phyloP scores from a whole-genome alignment of 768 basidiomycete genomes.

The Pholiota molesta region DNA sequence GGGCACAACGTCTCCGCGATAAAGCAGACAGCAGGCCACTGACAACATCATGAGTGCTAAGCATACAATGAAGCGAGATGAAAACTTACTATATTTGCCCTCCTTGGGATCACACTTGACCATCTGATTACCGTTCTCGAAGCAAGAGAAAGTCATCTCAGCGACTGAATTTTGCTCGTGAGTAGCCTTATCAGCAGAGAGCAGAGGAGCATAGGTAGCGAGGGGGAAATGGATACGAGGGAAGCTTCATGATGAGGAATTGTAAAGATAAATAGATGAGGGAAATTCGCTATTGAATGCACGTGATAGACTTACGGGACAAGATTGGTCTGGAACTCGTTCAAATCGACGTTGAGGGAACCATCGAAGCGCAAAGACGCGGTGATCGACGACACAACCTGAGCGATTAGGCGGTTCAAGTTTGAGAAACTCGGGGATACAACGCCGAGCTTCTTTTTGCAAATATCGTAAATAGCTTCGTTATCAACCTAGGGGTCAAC shows the following conservation, averaged over 20 bases:
- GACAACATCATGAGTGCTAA: constrained; percentile 13
- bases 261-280: constrained; percentile 6
- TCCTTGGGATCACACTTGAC: constrained; percentile 93
- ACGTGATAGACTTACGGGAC: constrained; percentile 72
- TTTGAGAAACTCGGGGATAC: constrained; percentile 88
- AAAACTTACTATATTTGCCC: constrained; percentile 91
- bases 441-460: constrained; percentile 93
- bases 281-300: neutral
- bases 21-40: constrained; percentile 93
- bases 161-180: constrained; percentile 98
- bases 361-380: constrained; percentile 98
- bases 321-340: constrained; percentile 98
- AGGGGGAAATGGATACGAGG: constrained; percentile 99
- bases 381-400: constrained; percentile 97
- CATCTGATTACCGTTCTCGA: constrained; percentile 97
- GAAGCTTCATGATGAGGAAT: constrained; percentile 56
- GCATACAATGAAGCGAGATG: neutral
- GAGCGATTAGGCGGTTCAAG: constrained; percentile 95
- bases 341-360: constrained; percentile 95
- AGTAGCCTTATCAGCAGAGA: constrained; percentile 93
- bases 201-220: constrained; percentile 92
- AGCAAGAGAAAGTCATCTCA: constrained; percentile 98
- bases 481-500: constrained; percentile 80
- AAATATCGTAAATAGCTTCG: constrained; percentile 99
- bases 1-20: constrained; percentile 96